Evolutionary conservation across 2,329 filamentous ascomycete species (phyloP).

Genomic region (Aureobasidium mangrovei): DNA sequence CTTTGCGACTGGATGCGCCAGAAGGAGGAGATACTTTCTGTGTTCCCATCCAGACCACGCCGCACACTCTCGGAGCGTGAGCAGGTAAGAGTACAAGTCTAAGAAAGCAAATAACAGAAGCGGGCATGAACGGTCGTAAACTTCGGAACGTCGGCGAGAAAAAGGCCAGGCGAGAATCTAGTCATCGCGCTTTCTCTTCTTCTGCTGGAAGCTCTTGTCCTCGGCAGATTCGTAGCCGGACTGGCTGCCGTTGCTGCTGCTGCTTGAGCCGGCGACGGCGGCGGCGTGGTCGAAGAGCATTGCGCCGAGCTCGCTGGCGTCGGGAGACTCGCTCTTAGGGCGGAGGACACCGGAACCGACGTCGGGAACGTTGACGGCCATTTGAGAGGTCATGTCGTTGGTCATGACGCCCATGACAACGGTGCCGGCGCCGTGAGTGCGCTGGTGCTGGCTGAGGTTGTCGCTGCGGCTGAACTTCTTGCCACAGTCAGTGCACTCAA

Average conservation of each 20-base stretch:
- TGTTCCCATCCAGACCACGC: not conserved
- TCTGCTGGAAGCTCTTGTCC: conserved; percentile 28
- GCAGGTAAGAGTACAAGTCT: not conserved
- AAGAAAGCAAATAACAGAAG: not conserved
- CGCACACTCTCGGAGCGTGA: not conserved
- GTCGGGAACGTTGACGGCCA: conserved; percentile 27
- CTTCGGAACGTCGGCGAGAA: conserved; percentile 4
- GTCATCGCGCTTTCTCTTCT: conserved; percentile 39
- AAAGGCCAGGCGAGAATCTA: conserved; percentile 19
- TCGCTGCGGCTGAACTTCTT: conserved; percentile 99
- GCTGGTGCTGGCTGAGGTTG: conserved; percentile 91
- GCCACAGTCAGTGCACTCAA: conserved; percentile 92
- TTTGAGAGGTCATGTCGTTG: conserved; percentile 23
- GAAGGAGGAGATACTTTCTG: not conserved
- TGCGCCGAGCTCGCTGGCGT: conserved; percentile 60
- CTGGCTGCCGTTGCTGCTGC: conserved; percentile 34
- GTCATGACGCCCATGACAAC: conserved; percentile 78
- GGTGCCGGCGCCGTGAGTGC: conserved; percentile 83
- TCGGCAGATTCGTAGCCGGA: conserved; percentile 21
- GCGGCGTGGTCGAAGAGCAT: conserved; percentile 70
- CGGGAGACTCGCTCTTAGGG: conserved; percentile 33
- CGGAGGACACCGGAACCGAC: conserved; percentile 25
- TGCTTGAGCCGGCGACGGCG: conserved; percentile 58
- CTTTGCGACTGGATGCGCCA: conserved; percentile 3
- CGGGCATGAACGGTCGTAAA: conserved; percentile 11